These are phyloP conservation scores for Pyricularia sp. DNA, from an alignment of 2,329 filamentous ascomycete species.

Conservation along the genomic window DNA sequence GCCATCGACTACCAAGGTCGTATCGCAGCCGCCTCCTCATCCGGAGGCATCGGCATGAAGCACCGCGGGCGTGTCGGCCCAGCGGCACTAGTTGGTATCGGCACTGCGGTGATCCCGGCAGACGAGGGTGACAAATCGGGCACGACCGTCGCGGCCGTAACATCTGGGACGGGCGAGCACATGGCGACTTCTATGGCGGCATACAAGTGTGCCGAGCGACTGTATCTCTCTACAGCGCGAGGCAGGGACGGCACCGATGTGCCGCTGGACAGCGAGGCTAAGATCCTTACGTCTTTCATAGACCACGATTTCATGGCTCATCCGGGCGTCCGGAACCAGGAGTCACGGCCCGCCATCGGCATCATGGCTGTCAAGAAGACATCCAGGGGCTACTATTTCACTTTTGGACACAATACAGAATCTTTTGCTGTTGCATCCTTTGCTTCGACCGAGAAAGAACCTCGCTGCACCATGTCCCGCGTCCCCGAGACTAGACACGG, in stretches of 20 bases:
- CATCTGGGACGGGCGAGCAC: slow-evolving; percentile 91
- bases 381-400: slow-evolving; percentile 62
- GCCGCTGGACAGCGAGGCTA: slow-evolving; percentile 58
- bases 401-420: slow-evolving; percentile 95
- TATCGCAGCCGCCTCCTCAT: slow-evolving; percentile 91
- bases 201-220: slow-evolving; percentile 68
- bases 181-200: slow-evolving; percentile 95
- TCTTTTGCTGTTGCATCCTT: slow-evolving; percentile 78
- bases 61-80: slow-evolving; percentile 83
- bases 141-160: slow-evolving; percentile 67
- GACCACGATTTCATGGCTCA: slow-evolving; percentile 86
- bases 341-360: slow-evolving; percentile 78
- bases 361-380: slow-evolving; percentile 83
- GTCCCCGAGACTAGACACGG: slow-evolving; percentile 19
- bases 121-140: slow-evolving; percentile 56
- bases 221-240: slow-evolving; percentile 59
- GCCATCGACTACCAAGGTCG: slow-evolving; percentile 75
- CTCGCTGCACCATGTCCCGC: slow-evolving; percentile 81
- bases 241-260: slow-evolving; percentile 41
- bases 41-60: slow-evolving; percentile 97
- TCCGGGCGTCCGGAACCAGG: slow-evolving; percentile 67
- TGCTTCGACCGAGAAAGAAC: slow-evolving; percentile 61
- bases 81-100: slow-evolving; percentile 83
- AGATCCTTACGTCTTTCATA: slow-evolving; percentile 63
- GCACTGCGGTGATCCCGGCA: slow-evolving; percentile 74